A percentile compares a stretch with the other conserved stretches of the same genome.
Conservation (phyloP, 495 filamentous ascomycete genomes). For the Penicillium cataractarum region DNA sequence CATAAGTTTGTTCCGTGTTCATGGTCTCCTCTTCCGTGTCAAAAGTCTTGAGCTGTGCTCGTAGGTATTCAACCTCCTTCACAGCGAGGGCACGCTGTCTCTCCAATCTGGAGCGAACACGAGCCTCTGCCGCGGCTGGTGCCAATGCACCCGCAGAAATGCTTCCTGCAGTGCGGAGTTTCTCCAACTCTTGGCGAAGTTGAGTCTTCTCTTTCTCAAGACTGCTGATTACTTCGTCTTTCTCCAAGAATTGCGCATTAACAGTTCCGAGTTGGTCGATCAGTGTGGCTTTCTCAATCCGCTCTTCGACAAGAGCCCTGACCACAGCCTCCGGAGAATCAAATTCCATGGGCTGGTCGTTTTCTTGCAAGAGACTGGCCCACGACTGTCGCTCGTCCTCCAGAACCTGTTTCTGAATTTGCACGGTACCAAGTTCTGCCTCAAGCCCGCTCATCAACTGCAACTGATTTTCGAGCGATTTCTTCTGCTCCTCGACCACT, state of each 20-base stretch:
- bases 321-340: conserved; percentile 89
- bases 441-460: conserved; percentile 74
- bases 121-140: conserved; percentile 48
- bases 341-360: conserved; percentile 68
- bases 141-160: conserved; percentile 39
- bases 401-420: conserved; percentile 80
- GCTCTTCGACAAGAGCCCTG: conserved; percentile 77
- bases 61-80: conserved; percentile 92
- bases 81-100: conserved; percentile 80
- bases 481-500: conserved; percentile 95
- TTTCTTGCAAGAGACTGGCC: conserved; percentile 80
- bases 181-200: conserved; percentile 69
- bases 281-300: conserved; percentile 74
- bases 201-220: conserved; percentile 69
- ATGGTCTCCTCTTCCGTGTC: conserved; percentile 88
- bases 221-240: conserved; percentile 72
- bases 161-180: conserved; percentile 50
- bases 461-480: conserved; percentile 75
- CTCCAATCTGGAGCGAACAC: conserved; percentile 73
- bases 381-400: conserved; percentile 88
- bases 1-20: conserved; percentile 68
- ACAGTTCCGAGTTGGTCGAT: conserved; percentile 76
- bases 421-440: conserved; percentile 73
- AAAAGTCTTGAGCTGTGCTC: conserved; percentile 88
- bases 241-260: conserved; percentile 78